Evolutionary conservation across 2,329 filamentous ascomycete species (phyloP).

Genomic region (Botrytis fragariae): DNA sequence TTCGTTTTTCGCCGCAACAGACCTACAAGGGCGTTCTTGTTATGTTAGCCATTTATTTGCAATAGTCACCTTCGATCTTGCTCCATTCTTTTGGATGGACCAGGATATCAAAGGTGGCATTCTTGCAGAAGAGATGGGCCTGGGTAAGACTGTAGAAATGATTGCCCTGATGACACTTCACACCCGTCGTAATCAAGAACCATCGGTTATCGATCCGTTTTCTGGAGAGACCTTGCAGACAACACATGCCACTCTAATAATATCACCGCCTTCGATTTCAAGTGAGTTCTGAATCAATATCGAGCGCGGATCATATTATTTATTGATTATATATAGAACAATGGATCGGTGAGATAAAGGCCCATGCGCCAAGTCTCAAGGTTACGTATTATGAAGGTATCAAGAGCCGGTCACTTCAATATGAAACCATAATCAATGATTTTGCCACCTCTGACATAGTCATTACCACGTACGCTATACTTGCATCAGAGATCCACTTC

Average conservation of each 20-base stretch:
- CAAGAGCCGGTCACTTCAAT: conserved; percentile 37
- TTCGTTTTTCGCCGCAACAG: conserved; percentile 47
- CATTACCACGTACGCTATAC: conserved; percentile 64
- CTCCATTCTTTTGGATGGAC: conserved; percentile 45
- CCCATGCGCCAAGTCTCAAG: conserved; percentile 56
- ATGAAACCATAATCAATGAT: conserved; percentile 43
- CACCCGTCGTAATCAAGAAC: conserved; percentile 39
- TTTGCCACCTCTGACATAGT: conserved; percentile 57
- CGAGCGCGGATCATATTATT: not conserved
- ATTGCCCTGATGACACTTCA: conserved; percentile 69
- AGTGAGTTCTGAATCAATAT: conserved; percentile 6
- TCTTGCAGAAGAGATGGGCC: conserved; percentile 77
- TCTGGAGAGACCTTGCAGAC: conserved; percentile 46
- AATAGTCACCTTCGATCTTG: conserved; percentile 51
- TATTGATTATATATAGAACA: conserved; percentile 44
- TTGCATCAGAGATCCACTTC: conserved; percentile 80
- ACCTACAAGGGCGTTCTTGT: conserved; percentile 47
- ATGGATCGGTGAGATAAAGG: conserved; percentile 59
- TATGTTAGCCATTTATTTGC: conserved; percentile 65
- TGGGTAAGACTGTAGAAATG: conserved; percentile 77
- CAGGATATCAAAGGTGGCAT: conserved; percentile 46
- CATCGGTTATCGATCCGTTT: conserved; percentile 40
- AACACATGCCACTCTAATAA: conserved; percentile 59
- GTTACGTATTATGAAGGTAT: conserved; percentile 57
- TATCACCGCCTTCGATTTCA: conserved; percentile 53